Percentiles rank a stretch among this genome's conserved stretches.
Conservation (phyloP, 2,329 filamentous ascomycete genomes). For the Botryotinia convoluta region DNA sequence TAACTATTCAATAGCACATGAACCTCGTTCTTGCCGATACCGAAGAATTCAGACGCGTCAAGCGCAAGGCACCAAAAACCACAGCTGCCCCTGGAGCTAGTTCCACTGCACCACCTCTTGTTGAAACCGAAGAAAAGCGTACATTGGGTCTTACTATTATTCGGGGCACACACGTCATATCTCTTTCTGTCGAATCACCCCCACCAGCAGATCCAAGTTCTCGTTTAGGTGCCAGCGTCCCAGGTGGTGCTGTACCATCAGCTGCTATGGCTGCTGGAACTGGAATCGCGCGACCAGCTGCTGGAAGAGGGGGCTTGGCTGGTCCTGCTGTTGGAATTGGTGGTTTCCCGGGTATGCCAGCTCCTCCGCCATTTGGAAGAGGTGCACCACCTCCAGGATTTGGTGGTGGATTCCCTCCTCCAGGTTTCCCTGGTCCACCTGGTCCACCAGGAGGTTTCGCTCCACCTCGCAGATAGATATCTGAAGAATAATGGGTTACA, state of each 20-base stretch:
- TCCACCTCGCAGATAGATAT: constrained; percentile 37
- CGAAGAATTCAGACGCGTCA: constrained; percentile 92
- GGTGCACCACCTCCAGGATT: constrained; percentile 47
- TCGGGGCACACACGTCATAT: constrained; percentile 91
- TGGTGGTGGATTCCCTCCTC: constrained; percentile 48
- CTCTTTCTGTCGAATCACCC: constrained; percentile 90
- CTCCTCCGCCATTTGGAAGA: constrained; percentile 48
- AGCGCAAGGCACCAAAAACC: constrained; percentile 76
- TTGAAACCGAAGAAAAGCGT: constrained; percentile 94
- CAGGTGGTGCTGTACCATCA: constrained; percentile 53
- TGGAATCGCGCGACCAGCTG: constrained; percentile 86
- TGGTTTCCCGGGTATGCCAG: constrained; percentile 59
- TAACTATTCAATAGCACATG: constrained; percentile 70
- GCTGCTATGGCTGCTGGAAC: constrained; percentile 76
- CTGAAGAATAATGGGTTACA: constrained; percentile 13
- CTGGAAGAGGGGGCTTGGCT: constrained; percentile 86
- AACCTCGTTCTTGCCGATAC: constrained; percentile 98
- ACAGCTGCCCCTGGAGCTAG: constrained; percentile 53
- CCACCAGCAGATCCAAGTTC: constrained; percentile 91
- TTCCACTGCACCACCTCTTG: constrained; percentile 60
- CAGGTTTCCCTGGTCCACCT: constrained; percentile 46
- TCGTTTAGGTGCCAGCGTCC: constrained; percentile 74
- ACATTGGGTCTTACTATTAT: constrained; percentile 95
- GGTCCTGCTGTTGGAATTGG: constrained; percentile 86
- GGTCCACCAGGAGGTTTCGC: constrained; percentile 51